Conservation (phyloP, 2,329 filamentous ascomycete genomes). For the Claviceps maximensis region DNA sequence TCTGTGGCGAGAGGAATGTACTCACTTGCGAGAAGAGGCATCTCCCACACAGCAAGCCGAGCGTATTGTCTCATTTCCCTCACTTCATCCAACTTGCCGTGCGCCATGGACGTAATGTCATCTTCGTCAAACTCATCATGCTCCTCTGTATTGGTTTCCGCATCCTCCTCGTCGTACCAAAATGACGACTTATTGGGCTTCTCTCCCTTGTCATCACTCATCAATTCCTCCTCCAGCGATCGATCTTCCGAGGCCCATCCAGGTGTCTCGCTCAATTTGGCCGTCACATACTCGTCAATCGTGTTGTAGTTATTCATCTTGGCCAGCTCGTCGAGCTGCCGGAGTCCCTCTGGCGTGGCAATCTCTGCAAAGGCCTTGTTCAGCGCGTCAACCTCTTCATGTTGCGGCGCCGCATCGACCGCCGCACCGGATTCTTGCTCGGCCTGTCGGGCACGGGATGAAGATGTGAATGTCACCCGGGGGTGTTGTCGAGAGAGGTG, state of each 20-base stretch:
- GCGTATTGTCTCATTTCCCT: constrained; percentile 82
- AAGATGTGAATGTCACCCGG: constrained; percentile 19
- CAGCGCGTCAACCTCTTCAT: constrained; percentile 18
- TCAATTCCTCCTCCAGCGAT: constrained; percentile 18
- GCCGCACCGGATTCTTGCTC: constrained; percentile 13
- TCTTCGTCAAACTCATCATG: constrained; percentile 59
- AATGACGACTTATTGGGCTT: constrained; percentile 27
- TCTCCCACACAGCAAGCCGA: constrained; percentile 82
- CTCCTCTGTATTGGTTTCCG: constrained; percentile 36
- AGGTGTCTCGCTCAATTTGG: constrained; percentile 15
- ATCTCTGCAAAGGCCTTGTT: constrained; percentile 17
- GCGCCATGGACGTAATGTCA: constrained; percentile 71
- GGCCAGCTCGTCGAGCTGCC: constrained; percentile 22
- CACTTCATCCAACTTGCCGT: constrained; percentile 78
- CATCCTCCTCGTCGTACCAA: constrained; percentile 37
- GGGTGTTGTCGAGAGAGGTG: constrained; percentile 14
- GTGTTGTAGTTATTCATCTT: constrained; percentile 20
- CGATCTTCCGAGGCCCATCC: constrained; percentile 20
- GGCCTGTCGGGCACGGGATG: constrained; percentile 12
- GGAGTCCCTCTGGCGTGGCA: constrained; percentile 19
- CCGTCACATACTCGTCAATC: constrained; percentile 20
- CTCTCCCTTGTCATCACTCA: constrained; percentile 18
- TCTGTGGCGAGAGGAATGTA: constrained; percentile 10
- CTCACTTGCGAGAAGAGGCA: constrained; percentile 81
- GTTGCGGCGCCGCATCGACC: constrained; percentile 5